These are phyloP conservation scores for Calonectria ilicicola DNA, from an alignment of 2,329 filamentous ascomycete genomes.

Conservation along the genomic window DNA sequence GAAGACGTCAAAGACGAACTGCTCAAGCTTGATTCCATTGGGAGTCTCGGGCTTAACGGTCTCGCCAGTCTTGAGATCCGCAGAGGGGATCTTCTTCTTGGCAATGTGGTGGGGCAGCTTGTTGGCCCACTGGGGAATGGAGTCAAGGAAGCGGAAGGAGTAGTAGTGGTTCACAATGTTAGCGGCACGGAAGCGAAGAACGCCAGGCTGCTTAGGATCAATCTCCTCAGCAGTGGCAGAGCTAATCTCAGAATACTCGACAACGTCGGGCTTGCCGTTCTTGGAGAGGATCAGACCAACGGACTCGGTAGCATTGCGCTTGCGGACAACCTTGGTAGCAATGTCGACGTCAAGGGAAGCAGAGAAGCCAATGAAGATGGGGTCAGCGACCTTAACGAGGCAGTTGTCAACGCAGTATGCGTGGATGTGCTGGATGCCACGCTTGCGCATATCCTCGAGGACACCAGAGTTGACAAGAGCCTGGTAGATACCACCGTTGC, in stretches of 20 bases:
- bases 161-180: conserved; percentile 99
- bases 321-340: conserved; percentile 98
- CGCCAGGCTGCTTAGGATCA: conserved; percentile 81
- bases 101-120: conserved; percentile 95
- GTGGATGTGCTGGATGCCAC: conserved; percentile 94
- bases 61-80: conserved; percentile 81
- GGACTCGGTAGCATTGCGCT: conserved; percentile 95
- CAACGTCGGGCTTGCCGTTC: conserved; percentile 96
- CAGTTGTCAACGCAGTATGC: conserved; percentile 99
- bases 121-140: conserved; percentile 87
- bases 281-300: conserved; percentile 95
- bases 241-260: conserved; percentile 99
- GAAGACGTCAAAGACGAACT: conserved; percentile 99
- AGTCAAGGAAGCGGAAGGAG: conserved; percentile 91
- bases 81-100: conserved; percentile 96
- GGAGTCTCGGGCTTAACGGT: conserved; percentile 91
- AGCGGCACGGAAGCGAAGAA: conserved; percentile 95
- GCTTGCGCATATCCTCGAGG: conserved; percentile 87
- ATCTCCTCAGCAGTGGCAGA: conserved; percentile 87
- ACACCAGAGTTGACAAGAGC: conserved; percentile 85
- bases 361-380: conserved; percentile 93
- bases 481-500: conserved; percentile 97
- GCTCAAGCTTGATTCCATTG: conserved; percentile 98
- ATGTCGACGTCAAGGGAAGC: conserved; percentile 92
- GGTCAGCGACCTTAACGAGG: conserved; percentile 98